A percentile compares a stretch with the other conserved stretches of the same genome.
These are phyloP conservation scores for Exophiala oligosperma DNA, from an alignment of 2,329 filamentous ascomycete species.

Conservation along the genomic window DNA sequence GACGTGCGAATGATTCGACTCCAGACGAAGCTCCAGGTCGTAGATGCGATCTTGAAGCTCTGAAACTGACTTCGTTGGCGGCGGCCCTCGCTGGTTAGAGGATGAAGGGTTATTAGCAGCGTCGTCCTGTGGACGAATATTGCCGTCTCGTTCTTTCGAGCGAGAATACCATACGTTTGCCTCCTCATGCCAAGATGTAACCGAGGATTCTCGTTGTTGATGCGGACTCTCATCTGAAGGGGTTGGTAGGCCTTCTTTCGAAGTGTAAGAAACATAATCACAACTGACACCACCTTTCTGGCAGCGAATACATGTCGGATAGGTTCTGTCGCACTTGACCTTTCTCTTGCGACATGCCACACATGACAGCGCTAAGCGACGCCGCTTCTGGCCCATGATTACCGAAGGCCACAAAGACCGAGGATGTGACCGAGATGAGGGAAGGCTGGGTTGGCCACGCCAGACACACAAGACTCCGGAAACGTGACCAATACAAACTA, in stretches of 20 bases:
- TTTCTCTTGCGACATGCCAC: conserved; percentile 29
- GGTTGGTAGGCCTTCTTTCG: conserved; percentile 14
- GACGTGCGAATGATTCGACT: conserved; percentile 16
- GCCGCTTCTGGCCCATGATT: conserved; percentile 29
- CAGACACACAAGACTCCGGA: not conserved
- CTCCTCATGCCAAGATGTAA: conserved; percentile 24
- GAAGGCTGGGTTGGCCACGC: not conserved
- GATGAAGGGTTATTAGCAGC: not conserved
- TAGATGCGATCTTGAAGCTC: conserved; percentile 21
- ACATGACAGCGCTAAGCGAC: conserved; percentile 28
- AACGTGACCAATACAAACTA: not conserved
- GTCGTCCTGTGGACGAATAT: conserved; percentile 1
- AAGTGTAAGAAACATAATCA: conserved; percentile 29
- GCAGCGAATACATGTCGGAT: conserved; percentile 29
- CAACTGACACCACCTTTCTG: conserved; percentile 28
- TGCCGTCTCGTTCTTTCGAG: conserved; percentile 15
- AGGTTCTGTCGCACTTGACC: conserved; percentile 30
- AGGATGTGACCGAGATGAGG: not conserved
- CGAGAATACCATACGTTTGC: conserved; percentile 24
- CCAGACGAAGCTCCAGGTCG: conserved; percentile 22
- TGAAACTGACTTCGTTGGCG: conserved; percentile 12
- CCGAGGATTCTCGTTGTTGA: conserved; percentile 14
- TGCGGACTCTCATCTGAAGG: conserved; percentile 19
- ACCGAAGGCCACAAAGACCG: not conserved
- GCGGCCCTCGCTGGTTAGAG: not conserved